Base-by-base conservation (phyloP, 306 rosid genomes). In the Dryas alaskensis region DNA sequence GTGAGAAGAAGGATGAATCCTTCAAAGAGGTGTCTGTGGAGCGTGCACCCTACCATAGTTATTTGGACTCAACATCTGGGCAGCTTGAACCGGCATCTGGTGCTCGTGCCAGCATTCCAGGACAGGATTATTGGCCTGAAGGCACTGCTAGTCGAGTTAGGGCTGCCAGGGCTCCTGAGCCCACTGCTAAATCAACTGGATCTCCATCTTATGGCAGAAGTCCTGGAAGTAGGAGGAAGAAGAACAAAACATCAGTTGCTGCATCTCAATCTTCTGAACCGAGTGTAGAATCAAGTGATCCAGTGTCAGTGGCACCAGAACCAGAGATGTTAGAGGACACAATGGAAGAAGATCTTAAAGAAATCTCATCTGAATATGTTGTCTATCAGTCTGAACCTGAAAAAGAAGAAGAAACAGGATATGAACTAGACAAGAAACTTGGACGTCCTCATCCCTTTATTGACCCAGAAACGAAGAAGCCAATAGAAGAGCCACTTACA, bases 11-110 rank as follows among this genome's bases (percentile, higher is more conserved):
- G 62, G 97, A 93, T 76, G 88, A 80, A 4, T n/a, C 79, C 53
- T 52, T 72, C 67, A 73, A 84, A n/a, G 79, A 84, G 64, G 55
- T 72, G 45, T 46, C 76, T 45, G 62, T 45, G 22, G 96, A 94
- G 61, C 92, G 90, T 8, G 86, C 99, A 64, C 99, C 99, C 8
- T 94, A 94, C 43, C 55, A 92, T 65, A 82, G 82, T 81, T 94
- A 92, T 84, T 46, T 84, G 88, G 97, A 94, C 81, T 89, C 97
- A 2, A 92, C 96, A 70, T 94, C 99, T 2, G 99, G 97, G 75
- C 88, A 86, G 86, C 90, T 94, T 27, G 99, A 94, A 75, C 99
- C 99, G 0, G 99, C 99, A 37, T 94, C 99, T 25, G 99, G 99
- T 42, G 99, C 97, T 68, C 89, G 99, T 49, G 91, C 99, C 31